These are phyloP conservation scores for Lepiota venenata DNA, from an alignment of 768 basidiomycete genomes.

Conservation along the genomic window DNA sequence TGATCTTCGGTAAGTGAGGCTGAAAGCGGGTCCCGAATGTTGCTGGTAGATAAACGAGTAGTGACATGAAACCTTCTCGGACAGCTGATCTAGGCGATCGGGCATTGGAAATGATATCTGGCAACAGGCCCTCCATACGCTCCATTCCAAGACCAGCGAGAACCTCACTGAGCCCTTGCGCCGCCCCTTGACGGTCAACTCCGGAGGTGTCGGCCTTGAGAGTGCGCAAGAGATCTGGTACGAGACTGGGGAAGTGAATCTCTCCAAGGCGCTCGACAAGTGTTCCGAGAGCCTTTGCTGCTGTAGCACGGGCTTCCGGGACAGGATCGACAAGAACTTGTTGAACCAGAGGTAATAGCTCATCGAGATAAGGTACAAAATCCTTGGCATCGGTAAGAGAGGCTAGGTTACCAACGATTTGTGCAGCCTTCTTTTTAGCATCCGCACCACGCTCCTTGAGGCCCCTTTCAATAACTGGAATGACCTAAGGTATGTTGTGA, in stretches of 20 bases:
- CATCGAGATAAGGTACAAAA: constrained; percentile 91
- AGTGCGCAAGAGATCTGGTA: constrained; percentile 82
- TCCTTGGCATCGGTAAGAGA: constrained; percentile 88
- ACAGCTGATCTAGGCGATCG: constrained; percentile 88
- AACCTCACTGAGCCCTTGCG: constrained; percentile 95
- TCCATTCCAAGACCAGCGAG: constrained; percentile 98
- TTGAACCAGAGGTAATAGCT: constrained; percentile 88
- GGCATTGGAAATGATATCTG: constrained; percentile 90
- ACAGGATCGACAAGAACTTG: constrained; percentile 94
- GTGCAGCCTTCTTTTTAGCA: constrained; percentile 92
- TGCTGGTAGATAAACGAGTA: constrained; percentile 91
- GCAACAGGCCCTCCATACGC: constrained; percentile 87
- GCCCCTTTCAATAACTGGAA: constrained; percentile 94
- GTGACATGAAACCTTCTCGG: constrained; percentile 97
- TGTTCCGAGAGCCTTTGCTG: constrained; percentile 93
- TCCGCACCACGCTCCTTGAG: constrained; percentile 90
- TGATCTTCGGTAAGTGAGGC: constrained; percentile 93
- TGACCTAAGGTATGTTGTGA: constrained; percentile 49
- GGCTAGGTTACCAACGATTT: constrained; percentile 96
- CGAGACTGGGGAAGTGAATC: constrained; percentile 91
- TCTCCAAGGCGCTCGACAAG: constrained; percentile 97
- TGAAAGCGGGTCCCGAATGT: constrained; percentile 97
- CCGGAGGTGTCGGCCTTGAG: constrained; percentile 92
- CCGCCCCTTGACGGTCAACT: constrained; percentile 96
- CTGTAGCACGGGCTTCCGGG: constrained; percentile 95